phyloP scores from a whole-genome alignment of 129 eudicot genomes.

The Oenanthe sinensis region DNA sequence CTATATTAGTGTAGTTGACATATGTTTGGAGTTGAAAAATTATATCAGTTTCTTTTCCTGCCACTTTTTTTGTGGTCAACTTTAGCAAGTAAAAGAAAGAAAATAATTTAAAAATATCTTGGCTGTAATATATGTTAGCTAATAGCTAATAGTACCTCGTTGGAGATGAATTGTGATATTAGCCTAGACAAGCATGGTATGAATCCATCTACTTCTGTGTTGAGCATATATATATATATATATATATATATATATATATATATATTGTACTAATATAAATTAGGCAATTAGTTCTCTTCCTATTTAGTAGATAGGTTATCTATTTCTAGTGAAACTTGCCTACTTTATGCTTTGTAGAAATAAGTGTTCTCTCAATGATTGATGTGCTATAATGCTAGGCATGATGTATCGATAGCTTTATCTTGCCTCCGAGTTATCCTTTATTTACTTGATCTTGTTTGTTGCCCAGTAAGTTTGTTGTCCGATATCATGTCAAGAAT shows the following conservation, averaged over 20 bases:
- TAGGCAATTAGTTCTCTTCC: background rate
- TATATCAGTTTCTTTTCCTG: background rate
- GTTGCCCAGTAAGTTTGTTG: background rate
- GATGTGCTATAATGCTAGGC: background rate
- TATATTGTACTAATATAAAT: background rate
- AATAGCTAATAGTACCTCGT: background rate
- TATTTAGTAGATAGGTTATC: no score
- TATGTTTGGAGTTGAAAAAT: background rate
- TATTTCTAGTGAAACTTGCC: background rate
- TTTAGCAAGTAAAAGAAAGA: background rate
- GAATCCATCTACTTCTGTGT: no score
- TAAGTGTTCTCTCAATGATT: background rate
- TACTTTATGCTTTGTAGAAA: background rate
- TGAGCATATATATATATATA: background rate
- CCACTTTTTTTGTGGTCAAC: background rate
- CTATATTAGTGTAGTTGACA: background rate
- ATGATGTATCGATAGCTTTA: background rate
- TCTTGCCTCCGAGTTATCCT: background rate
- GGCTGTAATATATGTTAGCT: background rate
- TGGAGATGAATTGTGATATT: no score
- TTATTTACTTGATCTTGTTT: background rate
- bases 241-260: no score
- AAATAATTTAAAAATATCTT: background rate
- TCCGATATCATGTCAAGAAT: background rate
- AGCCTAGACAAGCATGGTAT: no score